These are phyloP conservation scores for Parietaria judaica DNA, from an alignment of 306 rosid genomes.

Conservation along the genomic window DNA sequence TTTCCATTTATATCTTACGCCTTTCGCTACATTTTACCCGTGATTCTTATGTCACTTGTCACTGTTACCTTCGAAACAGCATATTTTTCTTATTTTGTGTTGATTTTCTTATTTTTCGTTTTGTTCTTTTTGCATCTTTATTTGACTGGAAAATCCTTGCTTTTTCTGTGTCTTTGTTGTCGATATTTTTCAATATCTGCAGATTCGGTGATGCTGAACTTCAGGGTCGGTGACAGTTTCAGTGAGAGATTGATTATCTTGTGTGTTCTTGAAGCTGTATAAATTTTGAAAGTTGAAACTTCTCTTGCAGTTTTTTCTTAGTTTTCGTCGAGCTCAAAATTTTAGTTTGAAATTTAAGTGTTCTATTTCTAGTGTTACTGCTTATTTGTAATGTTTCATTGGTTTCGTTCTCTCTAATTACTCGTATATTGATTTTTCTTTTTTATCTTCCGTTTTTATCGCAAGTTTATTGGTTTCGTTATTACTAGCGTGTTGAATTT, in stretches of 20 bases:
- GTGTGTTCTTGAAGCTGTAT: background rate
- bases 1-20: background rate
- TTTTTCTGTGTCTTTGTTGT: constrained; percentile 8
- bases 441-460: no score
- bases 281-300: background rate
- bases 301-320: background rate
- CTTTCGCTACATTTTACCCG: no score
- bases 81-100: background rate
- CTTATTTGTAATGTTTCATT: no score
- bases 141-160: constrained; percentile 1
- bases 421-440: no score
- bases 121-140: background rate
- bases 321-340: background rate
- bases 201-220: constrained; percentile 30
- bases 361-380: background rate
- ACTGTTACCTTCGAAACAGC: no score
- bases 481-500: no score
- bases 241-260: constrained; percentile 10
- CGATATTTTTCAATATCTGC: constrained; percentile 20
- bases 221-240: constrained; percentile 22
- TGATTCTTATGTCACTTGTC: no score
- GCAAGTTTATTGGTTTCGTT: no score
- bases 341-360: background rate
- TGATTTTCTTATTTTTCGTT: background rate
- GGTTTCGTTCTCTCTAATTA: no score